Percentiles rank a stretch among this genome's conserved stretches.
These are phyloP conservation scores for Corymbia citriodora DNA, from an alignment of 441 rosid species.

Conservation along the genomic window DNA sequence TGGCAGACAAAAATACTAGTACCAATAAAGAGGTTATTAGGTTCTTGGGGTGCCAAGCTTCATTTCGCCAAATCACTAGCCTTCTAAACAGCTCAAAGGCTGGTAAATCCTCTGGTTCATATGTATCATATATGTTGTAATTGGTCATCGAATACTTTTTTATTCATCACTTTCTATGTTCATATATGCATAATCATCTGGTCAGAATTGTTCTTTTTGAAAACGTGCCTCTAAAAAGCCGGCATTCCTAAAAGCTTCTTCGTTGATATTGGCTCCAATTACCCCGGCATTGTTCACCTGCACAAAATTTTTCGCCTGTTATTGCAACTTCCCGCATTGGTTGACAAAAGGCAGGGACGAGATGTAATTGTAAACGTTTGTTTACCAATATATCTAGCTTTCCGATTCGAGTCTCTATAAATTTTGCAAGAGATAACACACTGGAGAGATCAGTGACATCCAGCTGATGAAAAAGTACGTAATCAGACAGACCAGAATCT, in stretches of 20 bases:
- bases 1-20: background rate
- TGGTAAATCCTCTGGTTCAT: background rate
- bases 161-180: no score
- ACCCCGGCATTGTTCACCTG: conserved; percentile 4
- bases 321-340: background rate
- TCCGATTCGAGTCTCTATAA: background rate
- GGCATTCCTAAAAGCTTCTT: background rate
- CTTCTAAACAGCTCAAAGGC: background rate
- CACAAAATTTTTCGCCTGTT: background rate
- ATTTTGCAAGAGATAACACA: background rate
- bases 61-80: background rate
- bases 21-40: background rate
- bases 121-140: background rate
- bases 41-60: background rate
- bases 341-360: background rate
- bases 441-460: conserved; percentile 1
- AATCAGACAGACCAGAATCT: background rate
- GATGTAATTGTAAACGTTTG: no score
- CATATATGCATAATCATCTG: no score
- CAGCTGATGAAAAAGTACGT: background rate
- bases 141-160: no score
- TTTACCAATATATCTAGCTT: conserved; percentile 11
- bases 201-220: no score
- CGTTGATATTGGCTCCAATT: background rate
- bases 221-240: background rate